A percentile compares a stretch with the other conserved stretches of the same genome.
Conservation (phyloP, 345 rosid genomes). For the Aethionema arabicum region DNA sequence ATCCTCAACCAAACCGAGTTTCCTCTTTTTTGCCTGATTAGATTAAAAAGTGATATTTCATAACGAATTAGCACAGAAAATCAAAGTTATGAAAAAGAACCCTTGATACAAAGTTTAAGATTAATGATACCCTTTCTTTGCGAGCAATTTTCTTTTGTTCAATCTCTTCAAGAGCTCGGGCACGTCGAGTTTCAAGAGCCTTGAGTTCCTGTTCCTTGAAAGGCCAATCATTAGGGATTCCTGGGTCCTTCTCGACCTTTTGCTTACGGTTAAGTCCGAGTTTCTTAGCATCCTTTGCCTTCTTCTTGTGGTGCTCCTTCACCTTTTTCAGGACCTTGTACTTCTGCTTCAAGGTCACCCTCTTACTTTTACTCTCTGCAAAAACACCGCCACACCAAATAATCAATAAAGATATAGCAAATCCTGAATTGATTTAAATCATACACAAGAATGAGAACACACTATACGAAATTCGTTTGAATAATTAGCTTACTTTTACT, state of each 20-base stretch:
- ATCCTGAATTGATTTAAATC: not conserved
- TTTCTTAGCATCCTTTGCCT: slow-evolving; percentile 94
- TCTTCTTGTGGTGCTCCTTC: slow-evolving; percentile 92
- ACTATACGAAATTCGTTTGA: not conserved
- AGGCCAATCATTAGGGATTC: slow-evolving; percentile 97
- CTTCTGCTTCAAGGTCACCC: slow-evolving; percentile 78
- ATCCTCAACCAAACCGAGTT: slow-evolving; percentile 64
- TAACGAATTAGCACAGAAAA: not conserved
- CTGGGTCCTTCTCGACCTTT: slow-evolving; percentile 93
- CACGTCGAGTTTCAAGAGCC: slow-evolving; percentile 84
- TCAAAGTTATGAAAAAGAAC: not conserved
- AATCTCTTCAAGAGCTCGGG: slow-evolving; percentile 78
- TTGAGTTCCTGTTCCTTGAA: slow-evolving; percentile 96
- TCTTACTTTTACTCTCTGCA: slow-evolving; percentile 95
- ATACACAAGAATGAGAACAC: not conserved
- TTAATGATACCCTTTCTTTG: slow-evolving; percentile 71
- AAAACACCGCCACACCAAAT: not conserved
- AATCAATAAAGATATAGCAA: not conserved
- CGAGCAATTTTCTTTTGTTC: slow-evolving; percentile 89
- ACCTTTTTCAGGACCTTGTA: slow-evolving; percentile 84
- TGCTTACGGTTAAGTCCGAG: slow-evolving; percentile 51
- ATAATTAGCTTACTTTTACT: slow-evolving; percentile 64
- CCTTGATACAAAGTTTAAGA: not conserved
- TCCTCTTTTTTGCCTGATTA: slow-evolving; percentile 68
- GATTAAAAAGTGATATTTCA: not conserved